Conservation (phyloP, 306 rosid species). For the Trichosanthes truncata region DNA sequence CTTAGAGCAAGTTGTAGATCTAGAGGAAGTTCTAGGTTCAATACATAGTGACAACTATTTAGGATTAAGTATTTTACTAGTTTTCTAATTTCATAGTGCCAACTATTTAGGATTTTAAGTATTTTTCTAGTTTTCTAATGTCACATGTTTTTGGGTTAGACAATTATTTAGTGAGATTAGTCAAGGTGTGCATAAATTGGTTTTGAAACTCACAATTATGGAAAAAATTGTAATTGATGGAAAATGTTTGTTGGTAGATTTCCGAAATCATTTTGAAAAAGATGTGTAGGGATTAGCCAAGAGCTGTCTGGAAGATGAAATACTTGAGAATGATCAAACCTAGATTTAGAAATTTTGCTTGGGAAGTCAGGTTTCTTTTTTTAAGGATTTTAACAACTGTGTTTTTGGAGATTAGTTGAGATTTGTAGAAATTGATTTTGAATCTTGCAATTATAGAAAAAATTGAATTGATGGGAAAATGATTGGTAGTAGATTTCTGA, state of each 20-base stretch:
- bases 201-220: neutral
- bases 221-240: neutral
- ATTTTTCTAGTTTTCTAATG: neutral
- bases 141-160: neutral
- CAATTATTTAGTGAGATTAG: neutral
- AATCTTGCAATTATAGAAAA: neutral
- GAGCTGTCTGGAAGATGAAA: neutral
- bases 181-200: neutral
- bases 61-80: neutral
- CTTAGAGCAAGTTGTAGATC: neutral
- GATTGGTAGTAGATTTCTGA: neutral
- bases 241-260: neutral
- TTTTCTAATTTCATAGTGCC: neutral
- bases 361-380: neutral
- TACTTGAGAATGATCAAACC: neutral
- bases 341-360: neutral
- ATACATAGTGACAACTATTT: neutral
- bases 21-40: neutral
- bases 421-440: neutral
- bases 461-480: neutral
- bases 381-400: no score
- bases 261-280: neutral
- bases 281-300: neutral
- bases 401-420: neutral
- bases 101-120: no score